These are phyloP conservation scores for Scedosporium aurantiacum DNA, from an alignment of 2,329 filamentous ascomycete genomes.

Conservation along the genomic window DNA sequence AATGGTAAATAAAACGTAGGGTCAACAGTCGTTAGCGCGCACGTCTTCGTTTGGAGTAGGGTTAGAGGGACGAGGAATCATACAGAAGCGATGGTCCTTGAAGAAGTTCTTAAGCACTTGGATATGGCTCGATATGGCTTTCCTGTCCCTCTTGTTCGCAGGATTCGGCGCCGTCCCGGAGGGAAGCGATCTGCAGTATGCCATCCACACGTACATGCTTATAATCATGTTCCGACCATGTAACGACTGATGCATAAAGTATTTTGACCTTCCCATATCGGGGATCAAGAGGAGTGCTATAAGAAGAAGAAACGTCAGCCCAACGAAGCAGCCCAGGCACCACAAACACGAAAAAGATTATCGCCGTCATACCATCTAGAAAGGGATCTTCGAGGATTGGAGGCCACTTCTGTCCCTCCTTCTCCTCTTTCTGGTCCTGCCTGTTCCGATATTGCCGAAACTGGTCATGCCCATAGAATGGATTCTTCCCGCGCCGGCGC, in stretches of 20 bases:
- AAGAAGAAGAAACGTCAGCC: not conserved
- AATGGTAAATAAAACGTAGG: not conserved
- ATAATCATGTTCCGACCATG: slow-evolving; percentile 62
- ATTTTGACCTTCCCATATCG: slow-evolving; percentile 55
- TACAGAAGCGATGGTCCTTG: slow-evolving; percentile 50
- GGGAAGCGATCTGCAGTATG: slow-evolving; percentile 32
- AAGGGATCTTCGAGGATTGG: slow-evolving; percentile 55
- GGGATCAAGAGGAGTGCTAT: slow-evolving; percentile 54
- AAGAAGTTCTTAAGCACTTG: slow-evolving; percentile 61
- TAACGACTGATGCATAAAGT: slow-evolving; percentile 50
- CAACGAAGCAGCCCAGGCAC: not conserved
- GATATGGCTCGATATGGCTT: slow-evolving; percentile 61
- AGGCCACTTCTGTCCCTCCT: slow-evolving; percentile 44
- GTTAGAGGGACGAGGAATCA: slow-evolving; percentile 20
- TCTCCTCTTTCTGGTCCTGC: slow-evolving; percentile 53
- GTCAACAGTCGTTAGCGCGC: slow-evolving; percentile 1
- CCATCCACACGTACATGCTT: slow-evolving; percentile 54
- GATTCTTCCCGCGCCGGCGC: slow-evolving; percentile 27
- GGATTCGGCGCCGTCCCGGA: slow-evolving; percentile 22
- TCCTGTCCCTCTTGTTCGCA: slow-evolving; percentile 28
- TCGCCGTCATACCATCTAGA: slow-evolving; percentile 45
- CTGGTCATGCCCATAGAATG: slow-evolving; percentile 49
- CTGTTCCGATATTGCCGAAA: slow-evolving; percentile 57
- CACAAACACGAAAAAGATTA: not conserved
- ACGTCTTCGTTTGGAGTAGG: no score